phyloP scores from a whole-genome alignment of 768 basidiomycete species.

The Xanthoconium stramineum region DNA sequence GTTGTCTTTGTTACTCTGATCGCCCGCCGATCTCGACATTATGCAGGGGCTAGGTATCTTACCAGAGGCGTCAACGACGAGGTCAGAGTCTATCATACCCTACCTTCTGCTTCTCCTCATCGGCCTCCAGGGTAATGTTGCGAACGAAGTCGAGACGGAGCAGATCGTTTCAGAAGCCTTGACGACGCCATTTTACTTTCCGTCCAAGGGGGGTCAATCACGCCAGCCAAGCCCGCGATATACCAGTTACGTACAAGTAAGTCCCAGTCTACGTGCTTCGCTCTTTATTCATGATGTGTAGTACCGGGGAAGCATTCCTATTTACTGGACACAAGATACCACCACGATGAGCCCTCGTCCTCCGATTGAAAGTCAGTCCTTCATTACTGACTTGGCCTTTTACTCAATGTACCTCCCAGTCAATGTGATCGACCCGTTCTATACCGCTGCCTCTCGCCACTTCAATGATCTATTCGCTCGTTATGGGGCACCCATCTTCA shows the following conservation, averaged over 20 bases:
- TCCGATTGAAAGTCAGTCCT: conserved; percentile 84
- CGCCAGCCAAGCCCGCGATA: conserved; percentile 78
- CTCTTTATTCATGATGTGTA: conserved; percentile 24
- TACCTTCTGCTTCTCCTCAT: neutral
- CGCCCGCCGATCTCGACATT: conserved; percentile 90
- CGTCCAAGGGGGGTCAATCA: conserved; percentile 36
- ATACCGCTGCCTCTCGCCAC: conserved; percentile 86
- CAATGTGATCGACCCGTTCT: conserved; percentile 92
- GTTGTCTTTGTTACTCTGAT: conserved; percentile 94
- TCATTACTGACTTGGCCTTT: neutral
- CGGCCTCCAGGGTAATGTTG: conserved; percentile 79
- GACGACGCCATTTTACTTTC: conserved; percentile 86
- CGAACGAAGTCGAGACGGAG: conserved; percentile 98
- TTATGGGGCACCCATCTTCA: conserved; percentile 87
- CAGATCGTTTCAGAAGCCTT: conserved; percentile 92
- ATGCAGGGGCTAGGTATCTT: conserved; percentile 91
- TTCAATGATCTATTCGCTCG: conserved; percentile 88
- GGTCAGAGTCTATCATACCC: conserved; percentile 36
- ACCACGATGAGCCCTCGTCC: conserved; percentile 89
- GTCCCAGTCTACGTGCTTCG: neutral
- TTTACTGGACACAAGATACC: conserved; percentile 96
- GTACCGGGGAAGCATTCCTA: conserved; percentile 93
- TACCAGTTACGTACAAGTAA: conserved; percentile 91
- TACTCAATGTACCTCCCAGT: conserved; percentile 45
- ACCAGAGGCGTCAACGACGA: conserved; percentile 94